Evolutionary conservation across 1,284 basidiomycete species (phyloP), one percentile per base, ranked within the genome.

Genomic region (Trichosporon inkin): DNA sequence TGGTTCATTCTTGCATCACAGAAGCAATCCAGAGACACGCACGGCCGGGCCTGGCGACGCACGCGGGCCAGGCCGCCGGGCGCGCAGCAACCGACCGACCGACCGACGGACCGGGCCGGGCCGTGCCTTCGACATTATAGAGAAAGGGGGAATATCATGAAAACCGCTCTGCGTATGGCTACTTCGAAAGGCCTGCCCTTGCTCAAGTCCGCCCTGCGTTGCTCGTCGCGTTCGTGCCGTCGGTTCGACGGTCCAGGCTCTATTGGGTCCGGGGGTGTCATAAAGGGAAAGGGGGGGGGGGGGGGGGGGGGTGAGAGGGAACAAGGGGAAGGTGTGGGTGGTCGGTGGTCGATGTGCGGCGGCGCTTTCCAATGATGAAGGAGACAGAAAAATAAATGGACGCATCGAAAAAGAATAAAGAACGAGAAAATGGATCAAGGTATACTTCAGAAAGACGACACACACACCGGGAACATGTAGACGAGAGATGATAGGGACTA

Each of bases 401-500:
- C 22, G 44, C 44, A 49, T 49, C 44, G 44, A 49, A 52, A n/a
- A 16, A 14, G 4, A 16, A 19, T 10, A 47, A 28, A 8, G 35
- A 57, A 57, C 14, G n/a, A 58, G 28, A 53, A 54, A 58, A 54
- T 37, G 24, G 38, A 37, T 39, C 53, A 36, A 53, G 16, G 36
- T 49, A 49, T 49, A 49, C 28, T 28, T 49, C 28, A 37, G 41
- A 24, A 17, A 41, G 55, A 55, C 20, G 38, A 51, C 38, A 44
- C 39, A 35, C 57, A 44, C 53, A 54, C 36, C 36, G 44, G 44
- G 44, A 49, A 49, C 17, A 56, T 22, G 19, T 32, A 39, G 36
- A 20, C 22, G 24, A 20, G 47, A 55, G 34, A 32, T 28, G 39
- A 41, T 22, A 38, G 8, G 22, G n/a, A n/a, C n/a, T n/a, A 44